Percentiles rank a stretch among this genome's conserved stretches.
These are phyloP conservation scores for Xylaria intraflava DNA, from an alignment of 495 filamentous ascomycete genomes.

Conservation along the genomic window DNA sequence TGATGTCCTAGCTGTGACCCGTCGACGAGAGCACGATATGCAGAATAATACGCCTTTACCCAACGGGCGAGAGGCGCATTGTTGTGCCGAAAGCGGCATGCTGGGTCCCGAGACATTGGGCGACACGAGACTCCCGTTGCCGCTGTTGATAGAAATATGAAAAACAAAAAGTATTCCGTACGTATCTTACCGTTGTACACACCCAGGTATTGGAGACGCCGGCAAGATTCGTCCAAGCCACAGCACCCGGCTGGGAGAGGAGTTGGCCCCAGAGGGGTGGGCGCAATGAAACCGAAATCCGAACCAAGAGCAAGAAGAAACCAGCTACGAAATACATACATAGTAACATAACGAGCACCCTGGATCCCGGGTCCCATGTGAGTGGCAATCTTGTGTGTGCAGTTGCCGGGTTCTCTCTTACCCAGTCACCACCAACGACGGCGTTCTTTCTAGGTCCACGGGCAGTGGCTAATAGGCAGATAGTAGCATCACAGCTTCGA, in stretches of 20 bases:
- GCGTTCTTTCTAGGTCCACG: neutral
- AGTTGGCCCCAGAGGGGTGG: neutral
- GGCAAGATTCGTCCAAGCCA: too few relatives aligned
- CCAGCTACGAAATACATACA: neutral
- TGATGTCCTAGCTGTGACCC: too few relatives aligned
- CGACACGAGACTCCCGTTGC: neutral
- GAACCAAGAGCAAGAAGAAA: neutral
- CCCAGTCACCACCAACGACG: neutral
- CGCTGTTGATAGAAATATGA: neutral
- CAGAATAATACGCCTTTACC: neutral
- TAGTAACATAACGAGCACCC: neutral
- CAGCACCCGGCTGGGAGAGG: neutral
- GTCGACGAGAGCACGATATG: too few relatives aligned
- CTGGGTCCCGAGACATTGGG: conserved; percentile 1
- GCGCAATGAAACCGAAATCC: neutral
- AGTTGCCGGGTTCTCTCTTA: neutral
- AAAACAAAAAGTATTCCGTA: neutral
- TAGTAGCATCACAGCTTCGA: neutral
- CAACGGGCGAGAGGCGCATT: neutral
- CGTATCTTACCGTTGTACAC: neutral
- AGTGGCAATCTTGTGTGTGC: neutral
- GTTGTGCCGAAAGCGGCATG: neutral
- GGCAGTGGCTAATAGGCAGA: neutral
- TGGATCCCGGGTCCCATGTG: neutral
- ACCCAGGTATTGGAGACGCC: neutral